Conservation (phyloP, 2,329 filamentous ascomycete species). For the Gyromitra esculenta region DNA sequence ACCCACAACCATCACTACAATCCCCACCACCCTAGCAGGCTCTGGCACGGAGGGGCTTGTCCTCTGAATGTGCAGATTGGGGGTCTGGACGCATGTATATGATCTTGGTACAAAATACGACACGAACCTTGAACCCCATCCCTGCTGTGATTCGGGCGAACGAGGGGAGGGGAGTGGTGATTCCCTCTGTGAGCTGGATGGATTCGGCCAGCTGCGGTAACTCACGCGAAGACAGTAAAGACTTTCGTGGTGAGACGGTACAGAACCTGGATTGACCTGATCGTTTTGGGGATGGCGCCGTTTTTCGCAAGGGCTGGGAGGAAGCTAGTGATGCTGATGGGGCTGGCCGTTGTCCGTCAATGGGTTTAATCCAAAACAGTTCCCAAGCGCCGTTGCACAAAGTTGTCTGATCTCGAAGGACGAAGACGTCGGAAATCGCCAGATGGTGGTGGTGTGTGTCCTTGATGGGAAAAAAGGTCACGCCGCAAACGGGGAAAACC, state of each 20-base stretch:
- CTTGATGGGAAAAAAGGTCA: constrained; percentile 37
- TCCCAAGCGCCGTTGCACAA: constrained; percentile 51
- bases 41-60: constrained; percentile 19
- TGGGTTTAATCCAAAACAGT: constrained; percentile 49
- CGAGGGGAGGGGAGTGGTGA: constrained; percentile 31
- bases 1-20: too few relatives aligned
- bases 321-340: constrained; percentile 34
- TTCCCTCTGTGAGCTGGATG: constrained; percentile 2
- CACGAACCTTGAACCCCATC: constrained; percentile 25
- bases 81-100: constrained; percentile 48
- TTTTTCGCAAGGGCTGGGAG: constrained; percentile 32
- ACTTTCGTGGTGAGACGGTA: constrained; percentile 38
- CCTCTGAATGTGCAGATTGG: constrained; percentile 49
- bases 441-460: constrained; percentile 38
- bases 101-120: constrained; percentile 50
- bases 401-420: constrained; percentile 47
- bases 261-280: constrained; percentile 47
- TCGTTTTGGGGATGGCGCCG: constrained; percentile 25
- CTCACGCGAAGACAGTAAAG: constrained; percentile 45
- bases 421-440: constrained; percentile 32
- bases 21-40: not conserved
- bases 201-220: constrained; percentile 33
- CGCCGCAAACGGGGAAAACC: constrained; percentile 40
- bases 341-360: constrained; percentile 46
- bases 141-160: constrained; percentile 40